Conservation (phyloP, 306 rosid species). For the Nissolia schottii region DNA sequence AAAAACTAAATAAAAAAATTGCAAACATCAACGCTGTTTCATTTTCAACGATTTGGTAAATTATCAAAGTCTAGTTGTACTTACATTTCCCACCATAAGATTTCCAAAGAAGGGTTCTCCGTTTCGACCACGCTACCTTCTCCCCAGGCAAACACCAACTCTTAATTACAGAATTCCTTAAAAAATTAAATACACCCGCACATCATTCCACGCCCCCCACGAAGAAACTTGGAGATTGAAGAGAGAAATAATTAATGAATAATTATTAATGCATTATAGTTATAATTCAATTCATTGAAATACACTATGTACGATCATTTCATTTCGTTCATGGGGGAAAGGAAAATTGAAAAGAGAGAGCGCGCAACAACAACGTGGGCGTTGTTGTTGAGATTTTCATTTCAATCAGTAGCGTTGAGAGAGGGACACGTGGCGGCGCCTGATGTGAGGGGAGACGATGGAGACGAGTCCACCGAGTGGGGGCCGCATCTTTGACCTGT, state of each 20-base stretch:
- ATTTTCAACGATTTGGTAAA: conserved; percentile 36
- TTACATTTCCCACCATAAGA: conserved; percentile 20
- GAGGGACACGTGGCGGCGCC: conserved; percentile 61
- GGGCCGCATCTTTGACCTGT: conserved; percentile 85
- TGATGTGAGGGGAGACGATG: conserved; percentile 64
- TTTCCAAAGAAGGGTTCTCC: conserved; percentile 56
- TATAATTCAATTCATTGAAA: background rate
- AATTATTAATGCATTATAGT: conserved; percentile 35
- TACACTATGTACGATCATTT: background rate
- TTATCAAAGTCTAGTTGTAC: background rate
- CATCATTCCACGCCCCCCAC: conserved; percentile 52
- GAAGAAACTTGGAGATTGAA: conserved; percentile 7
- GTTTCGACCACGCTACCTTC: conserved; percentile 73
- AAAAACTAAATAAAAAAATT: background rate
- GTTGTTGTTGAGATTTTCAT: background rate
- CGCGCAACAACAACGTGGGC: background rate
- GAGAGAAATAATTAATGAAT: conserved; percentile 37
- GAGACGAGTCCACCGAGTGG: conserved; percentile 81
- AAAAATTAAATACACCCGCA: conserved; percentile 39
- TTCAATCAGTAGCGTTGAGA: conserved; percentile 60
- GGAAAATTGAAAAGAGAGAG: background rate
- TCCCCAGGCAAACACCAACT: conserved; percentile 38
- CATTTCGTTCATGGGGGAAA: background rate
- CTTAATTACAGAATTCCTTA: background rate
- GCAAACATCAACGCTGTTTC: conserved; percentile 30